These are phyloP conservation scores for Lathyrus oleraceus DNA, from an alignment of 306 rosid genomes.

Conservation along the genomic window DNA sequence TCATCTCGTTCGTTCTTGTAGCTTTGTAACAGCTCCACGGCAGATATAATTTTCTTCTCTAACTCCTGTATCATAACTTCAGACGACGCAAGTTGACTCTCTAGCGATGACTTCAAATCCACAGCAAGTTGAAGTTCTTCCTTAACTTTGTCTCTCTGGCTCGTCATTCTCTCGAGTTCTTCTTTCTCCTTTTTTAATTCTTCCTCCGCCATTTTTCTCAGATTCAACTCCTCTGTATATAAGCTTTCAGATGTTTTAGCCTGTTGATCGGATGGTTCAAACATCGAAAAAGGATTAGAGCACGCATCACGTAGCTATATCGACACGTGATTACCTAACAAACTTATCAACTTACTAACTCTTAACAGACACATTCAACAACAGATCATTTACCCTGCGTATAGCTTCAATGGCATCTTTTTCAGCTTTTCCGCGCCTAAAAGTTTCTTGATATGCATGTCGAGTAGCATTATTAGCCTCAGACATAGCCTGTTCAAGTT, in stretches of 20 bases:
- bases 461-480: conserved; percentile 73
- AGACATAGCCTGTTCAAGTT: conserved; percentile 59
- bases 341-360: too few species aligned
- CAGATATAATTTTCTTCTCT: conserved; percentile 71
- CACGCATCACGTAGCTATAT: conserved; percentile 16
- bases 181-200: conserved; percentile 56
- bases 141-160: conserved; percentile 47
- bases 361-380: background rate
- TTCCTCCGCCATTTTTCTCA: conserved; percentile 65
- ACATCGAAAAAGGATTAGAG: conserved; percentile 22
- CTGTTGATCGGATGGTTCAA: conserved; percentile 45
- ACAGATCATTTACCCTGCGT: conserved; percentile 55
- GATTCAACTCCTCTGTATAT: conserved; percentile 55
- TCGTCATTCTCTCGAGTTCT: conserved; percentile 53
- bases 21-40: conserved; percentile 66
- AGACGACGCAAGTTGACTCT: conserved; percentile 67
- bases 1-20: conserved; percentile 74
- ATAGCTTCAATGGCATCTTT: conserved; percentile 74
- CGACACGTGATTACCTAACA: background rate
- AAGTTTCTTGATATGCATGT: conserved; percentile 65
- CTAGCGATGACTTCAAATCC: conserved; percentile 58
- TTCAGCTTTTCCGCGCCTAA: conserved; percentile 77
- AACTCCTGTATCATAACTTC: conserved; percentile 57
- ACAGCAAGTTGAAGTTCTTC: conserved; percentile 62
- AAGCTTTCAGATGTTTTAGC: conserved; percentile 69